Evolutionary conservation across 352 stramenopile genomes (phyloP), one percentile per base, ranked within the genome.

Genomic region (Globisporangium abappressorium): DNA sequence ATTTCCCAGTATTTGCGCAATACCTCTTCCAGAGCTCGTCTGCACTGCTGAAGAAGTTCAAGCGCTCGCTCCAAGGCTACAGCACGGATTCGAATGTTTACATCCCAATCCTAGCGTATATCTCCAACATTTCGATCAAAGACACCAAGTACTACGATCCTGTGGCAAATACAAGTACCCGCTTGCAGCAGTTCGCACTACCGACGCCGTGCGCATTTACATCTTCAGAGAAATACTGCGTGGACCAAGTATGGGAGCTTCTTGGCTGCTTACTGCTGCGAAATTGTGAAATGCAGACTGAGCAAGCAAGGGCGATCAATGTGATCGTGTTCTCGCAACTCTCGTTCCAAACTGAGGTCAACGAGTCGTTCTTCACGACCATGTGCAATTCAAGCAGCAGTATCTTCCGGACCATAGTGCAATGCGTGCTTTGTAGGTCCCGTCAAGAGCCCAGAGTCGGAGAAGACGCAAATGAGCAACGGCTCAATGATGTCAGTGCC

Each of bases 171-270:
- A 18, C 56, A 2, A 70, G 68, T 9, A 54, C 14, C 15, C 33
- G 60, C 4, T 46, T 62, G 22, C 70, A 84, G 34, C 67, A 77
- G 34, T 85, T 82, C 51, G 60, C 73, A 8, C 56, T 82, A 7
- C 74, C 76, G 18, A 57, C 71, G 6, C 59, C 80, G 43, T 57
- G 34, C 18, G 68, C 51, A 1, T 79, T 78, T 41, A 9, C 64
- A 0, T 62, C 57, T 15, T 64, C 57, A 0, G 68, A 74, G 14
- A 64, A 55, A 20, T 64, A 64, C 2, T 88, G 69, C 47, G 57
- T 87, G n/a, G 74, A 89, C 43, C 65, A 85, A 58, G 76, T 89
- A 0, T 92, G 86, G 86, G 82, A 90, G 49, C 56, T 94, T 8
- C 70, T 94, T 2, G 86, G 84, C 28, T 69, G 73, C 4, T 46